Conservation (phyloP, 257 asterid species). For the Fraxinus americana region DNA sequence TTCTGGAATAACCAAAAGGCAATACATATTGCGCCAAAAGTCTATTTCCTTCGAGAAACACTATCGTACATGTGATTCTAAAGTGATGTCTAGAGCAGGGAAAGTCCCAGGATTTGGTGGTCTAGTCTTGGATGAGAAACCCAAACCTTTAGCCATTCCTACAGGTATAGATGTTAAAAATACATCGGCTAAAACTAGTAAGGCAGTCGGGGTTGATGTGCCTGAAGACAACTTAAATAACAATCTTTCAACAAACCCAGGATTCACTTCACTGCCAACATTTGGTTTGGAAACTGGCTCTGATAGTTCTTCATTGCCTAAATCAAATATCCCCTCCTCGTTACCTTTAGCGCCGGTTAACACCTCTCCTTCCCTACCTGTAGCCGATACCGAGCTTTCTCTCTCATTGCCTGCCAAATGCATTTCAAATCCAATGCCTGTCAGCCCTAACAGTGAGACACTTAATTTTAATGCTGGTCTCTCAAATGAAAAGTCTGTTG, state of each 20-base stretch:
- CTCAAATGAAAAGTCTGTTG: constrained; percentile 43
- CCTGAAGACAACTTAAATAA: constrained; percentile 43
- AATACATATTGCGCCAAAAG: constrained; percentile 70
- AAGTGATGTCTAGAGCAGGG: constrained; percentile 54
- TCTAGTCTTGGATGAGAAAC: constrained; percentile 76
- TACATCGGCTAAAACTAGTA: constrained; percentile 43
- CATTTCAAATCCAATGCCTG: constrained; percentile 51
- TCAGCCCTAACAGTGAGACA: constrained; percentile 44
- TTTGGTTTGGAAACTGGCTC: constrained; percentile 33
- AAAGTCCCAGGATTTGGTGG: constrained; percentile 64
- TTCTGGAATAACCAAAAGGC: constrained; percentile 74
- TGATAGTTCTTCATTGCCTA: constrained; percentile 35
- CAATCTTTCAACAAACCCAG: neutral
- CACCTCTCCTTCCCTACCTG: constrained; percentile 45
- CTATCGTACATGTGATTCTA: constrained; percentile 61
- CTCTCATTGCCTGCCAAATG: constrained; percentile 71
- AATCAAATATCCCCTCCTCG: constrained; percentile 40
- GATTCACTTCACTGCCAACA: no score
- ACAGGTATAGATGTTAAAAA: constrained; percentile 54
- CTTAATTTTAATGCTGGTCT: constrained; percentile 38
- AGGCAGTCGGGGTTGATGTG: constrained; percentile 43
- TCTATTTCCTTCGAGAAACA: constrained; percentile 67
- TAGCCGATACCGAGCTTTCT: constrained; percentile 83
- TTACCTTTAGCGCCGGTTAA: constrained; percentile 31
- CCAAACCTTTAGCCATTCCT: constrained; percentile 65